Evolutionary conservation across 2,329 filamentous ascomycete genomes (phyloP).

Genomic region (Exophiala sideris): DNA sequence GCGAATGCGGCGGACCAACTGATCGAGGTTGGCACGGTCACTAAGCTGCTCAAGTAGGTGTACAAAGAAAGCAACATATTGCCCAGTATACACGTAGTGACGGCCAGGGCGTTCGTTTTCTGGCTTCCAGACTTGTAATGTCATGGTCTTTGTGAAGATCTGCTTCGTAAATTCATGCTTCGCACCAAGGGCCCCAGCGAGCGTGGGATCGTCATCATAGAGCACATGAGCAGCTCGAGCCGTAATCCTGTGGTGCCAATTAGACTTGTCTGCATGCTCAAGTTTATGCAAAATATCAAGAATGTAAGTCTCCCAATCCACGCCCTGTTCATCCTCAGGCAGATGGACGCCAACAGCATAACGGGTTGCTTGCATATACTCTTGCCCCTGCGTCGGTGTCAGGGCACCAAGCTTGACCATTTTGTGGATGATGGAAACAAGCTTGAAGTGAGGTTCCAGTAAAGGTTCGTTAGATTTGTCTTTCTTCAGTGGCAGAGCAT

Average conservation of each 20-base stretch:
- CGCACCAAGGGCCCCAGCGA: constrained; percentile 56
- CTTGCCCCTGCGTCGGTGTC: constrained; percentile 45
- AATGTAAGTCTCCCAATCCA: constrained; percentile 60
- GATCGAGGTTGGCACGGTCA: constrained; percentile 73
- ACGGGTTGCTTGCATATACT: constrained; percentile 51
- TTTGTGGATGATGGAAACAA: constrained; percentile 78
- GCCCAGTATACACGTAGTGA: constrained; percentile 87
- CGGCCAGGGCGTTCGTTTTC: constrained; percentile 79
- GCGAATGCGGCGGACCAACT: constrained; percentile 72
- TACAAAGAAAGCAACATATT: constrained; percentile 80
- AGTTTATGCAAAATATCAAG: constrained; percentile 57
- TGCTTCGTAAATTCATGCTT: constrained; percentile 78
- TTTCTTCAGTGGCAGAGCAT: constrained; percentile 55
- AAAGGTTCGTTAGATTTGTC: constrained; percentile 68
- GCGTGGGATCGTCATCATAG: constrained; percentile 54
- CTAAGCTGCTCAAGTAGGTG: constrained; percentile 69
- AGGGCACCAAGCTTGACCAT: constrained; percentile 58
- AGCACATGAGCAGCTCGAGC: constrained; percentile 61
- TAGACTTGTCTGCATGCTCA: constrained; percentile 75
- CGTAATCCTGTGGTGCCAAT: constrained; percentile 93
- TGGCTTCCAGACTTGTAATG: constrained; percentile 91
- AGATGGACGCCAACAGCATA: constrained; percentile 53
- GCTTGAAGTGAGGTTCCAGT: constrained; percentile 89
- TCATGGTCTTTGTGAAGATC: constrained; percentile 92
- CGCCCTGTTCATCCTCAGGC: constrained; percentile 48